These are phyloP conservation scores for Castanea sativa DNA, from an alignment of 306 rosid species.

Conservation along the genomic window DNA sequence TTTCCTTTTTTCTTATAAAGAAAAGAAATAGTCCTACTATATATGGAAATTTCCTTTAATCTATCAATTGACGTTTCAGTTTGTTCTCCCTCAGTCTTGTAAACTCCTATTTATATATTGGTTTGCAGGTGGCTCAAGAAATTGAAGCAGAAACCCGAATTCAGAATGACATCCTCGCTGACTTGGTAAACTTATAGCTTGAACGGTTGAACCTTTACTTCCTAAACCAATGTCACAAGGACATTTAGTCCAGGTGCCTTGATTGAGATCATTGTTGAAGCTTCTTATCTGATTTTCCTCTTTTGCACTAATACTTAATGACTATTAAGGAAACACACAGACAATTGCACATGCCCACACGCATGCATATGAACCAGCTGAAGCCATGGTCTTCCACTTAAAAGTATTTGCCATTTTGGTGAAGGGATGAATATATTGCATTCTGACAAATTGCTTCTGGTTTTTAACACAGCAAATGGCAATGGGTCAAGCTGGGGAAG, in stretches of 20 bases:
- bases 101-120: not conserved
- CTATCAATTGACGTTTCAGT: not conserved
- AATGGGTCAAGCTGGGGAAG: conserved; percentile 32
- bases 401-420: not conserved
- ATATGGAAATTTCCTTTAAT: too few species aligned
- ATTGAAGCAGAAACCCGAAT: conserved; percentile 29
- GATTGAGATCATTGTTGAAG: not conserved
- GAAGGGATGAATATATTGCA: not conserved
- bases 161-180: conserved; percentile 32
- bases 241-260: not conserved
- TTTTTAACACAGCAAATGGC: conserved; percentile 27
- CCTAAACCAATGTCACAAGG: not conserved
- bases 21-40: not conserved
- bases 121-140: conserved; percentile 37
- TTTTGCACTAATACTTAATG: not conserved
- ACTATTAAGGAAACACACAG: not conserved
- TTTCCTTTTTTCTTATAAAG: too few species aligned
- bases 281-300: not conserved
- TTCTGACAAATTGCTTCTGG: conserved; percentile 17
- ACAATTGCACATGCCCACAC: not conserved
- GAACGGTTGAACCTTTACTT: not conserved
- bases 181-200: conserved; percentile 12
- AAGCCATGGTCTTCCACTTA: not conserved
- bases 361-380: not conserved
- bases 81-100: not conserved